phyloP scores from a whole-genome alignment of 176 grass and related monocot genomes.

The Oryza glumipatula region DNA sequence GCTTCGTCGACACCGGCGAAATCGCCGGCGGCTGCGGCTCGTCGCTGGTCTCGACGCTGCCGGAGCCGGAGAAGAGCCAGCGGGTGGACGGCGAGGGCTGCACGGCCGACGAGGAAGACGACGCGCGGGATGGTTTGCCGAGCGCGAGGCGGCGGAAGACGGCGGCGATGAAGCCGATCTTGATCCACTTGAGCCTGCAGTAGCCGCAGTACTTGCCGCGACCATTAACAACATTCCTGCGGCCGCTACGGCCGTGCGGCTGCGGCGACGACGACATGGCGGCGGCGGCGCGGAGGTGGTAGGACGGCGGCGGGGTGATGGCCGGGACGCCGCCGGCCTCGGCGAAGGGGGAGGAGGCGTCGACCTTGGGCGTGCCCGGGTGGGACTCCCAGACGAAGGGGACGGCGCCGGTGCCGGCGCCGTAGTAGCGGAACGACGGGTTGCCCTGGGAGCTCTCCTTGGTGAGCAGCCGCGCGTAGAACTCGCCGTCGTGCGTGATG shows the following conservation, averaged over 20 bases:
- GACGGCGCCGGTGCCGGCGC: constrained; percentile 66
- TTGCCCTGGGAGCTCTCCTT: constrained; percentile 67
- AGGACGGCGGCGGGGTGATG: constrained; percentile 79
- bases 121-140: constrained; percentile 9
- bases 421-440: constrained; percentile 95
- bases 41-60: not conserved
- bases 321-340: constrained; percentile 22
- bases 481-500: constrained; percentile 75
- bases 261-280: not conserved
- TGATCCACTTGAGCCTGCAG: constrained; percentile 49
- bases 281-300: constrained; percentile 30
- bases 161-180: constrained; percentile 51
- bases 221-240: not conserved
- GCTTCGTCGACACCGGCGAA: not conserved
- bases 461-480: constrained; percentile 88
- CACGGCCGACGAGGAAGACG: constrained; percentile 23
- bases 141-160: constrained; percentile 47
- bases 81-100: constrained; percentile 51
- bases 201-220: constrained; percentile 24
- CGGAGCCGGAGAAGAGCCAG: constrained; percentile 54
- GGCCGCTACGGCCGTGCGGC: not conserved
- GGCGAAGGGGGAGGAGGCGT: constrained; percentile 4
- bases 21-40: not conserved
- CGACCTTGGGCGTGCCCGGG: constrained; percentile 84
- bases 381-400: constrained; percentile 94